These are phyloP conservation scores for Cytospora schulzeri DNA, from an alignment of 2,329 filamentous ascomycete species.

Conservation along the genomic window DNA sequence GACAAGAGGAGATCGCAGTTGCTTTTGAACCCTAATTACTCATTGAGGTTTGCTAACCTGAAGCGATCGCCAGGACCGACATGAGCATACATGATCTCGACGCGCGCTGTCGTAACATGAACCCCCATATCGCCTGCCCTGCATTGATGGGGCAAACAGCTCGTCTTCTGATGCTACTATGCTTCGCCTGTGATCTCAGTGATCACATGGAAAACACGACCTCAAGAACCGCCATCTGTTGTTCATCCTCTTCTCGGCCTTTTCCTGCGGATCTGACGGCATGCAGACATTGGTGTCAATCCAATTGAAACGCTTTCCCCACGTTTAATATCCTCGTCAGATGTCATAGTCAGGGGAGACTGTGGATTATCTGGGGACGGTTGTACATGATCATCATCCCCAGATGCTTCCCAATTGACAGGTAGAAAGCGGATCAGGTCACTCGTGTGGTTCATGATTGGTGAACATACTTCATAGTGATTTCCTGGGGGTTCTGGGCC, in stretches of 20 bases:
- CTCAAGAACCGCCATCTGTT: neutral
- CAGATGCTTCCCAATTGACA: neutral
- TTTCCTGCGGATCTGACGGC: neutral
- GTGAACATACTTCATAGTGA: neutral
- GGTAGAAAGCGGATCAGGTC: neutral
- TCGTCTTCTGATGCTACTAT: neutral
- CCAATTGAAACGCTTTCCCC: neutral
- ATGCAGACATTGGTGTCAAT: conserved; percentile 9
- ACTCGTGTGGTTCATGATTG: conserved; percentile 3
- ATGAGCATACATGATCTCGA: conserved; percentile 13
- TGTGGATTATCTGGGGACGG: neutral
- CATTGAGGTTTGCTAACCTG: neutral
- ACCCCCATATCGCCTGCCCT: neutral
- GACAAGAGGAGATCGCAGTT: conserved; percentile 14
- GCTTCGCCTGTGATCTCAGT: conserved; percentile 9
- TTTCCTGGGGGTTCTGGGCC: neutral
- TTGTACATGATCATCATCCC: neutral
- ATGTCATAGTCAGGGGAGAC: conserved; percentile 1
- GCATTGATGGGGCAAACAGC: neutral
- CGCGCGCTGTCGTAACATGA: conserved; percentile 19
- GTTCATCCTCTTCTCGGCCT: neutral
- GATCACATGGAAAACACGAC: conserved; percentile 9
- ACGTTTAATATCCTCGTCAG: neutral
- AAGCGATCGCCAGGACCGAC: conserved; percentile 10
- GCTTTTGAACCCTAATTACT: conserved; percentile 2